Conservation (phyloP, 768 basidiomycete species). For the Leccinum sublutescens region DNA sequence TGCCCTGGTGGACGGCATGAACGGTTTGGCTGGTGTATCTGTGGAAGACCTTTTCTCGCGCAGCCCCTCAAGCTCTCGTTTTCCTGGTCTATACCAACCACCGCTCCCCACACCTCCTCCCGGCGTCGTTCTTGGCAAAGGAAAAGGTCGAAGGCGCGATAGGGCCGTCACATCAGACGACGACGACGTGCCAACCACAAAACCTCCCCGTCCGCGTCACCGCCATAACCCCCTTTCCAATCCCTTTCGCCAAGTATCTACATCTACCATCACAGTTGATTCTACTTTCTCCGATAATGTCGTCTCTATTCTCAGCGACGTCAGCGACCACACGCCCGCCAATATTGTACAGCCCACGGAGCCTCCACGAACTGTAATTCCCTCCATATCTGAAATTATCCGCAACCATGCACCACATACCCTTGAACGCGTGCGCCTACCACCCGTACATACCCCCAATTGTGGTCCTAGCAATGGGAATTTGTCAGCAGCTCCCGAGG, state of each 20-base stretch:
- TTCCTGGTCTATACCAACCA: conserved; percentile 68
- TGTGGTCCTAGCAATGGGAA: conserved; percentile 49
- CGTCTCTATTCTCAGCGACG: conserved; percentile 9
- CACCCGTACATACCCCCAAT: conserved; percentile 46
- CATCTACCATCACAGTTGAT: conserved; percentile 33
- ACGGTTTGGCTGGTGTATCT: conserved; percentile 73
- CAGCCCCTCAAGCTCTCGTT: conserved; percentile 48
- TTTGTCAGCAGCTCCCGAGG: conserved; percentile 45
- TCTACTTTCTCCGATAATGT: conserved; percentile 18
- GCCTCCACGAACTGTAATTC: conserved; percentile 52
- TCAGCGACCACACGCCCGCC: conserved; percentile 7
- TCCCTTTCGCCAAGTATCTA: conserved; percentile 26
- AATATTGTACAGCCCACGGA: conserved; percentile 23
- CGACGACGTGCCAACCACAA: conserved; percentile 38
- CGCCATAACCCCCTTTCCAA: conserved; percentile 19
- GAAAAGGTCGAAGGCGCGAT: conserved; percentile 30
- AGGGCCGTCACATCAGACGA: conserved; percentile 47
- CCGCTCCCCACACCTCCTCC: conserved; percentile 84
- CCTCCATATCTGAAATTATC: conserved; percentile 89
- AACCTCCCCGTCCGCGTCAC: conserved; percentile 21
- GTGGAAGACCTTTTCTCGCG: conserved; percentile 54
- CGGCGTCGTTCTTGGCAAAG: conserved; percentile 65
- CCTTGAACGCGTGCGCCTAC: conserved; percentile 45
- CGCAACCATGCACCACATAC: conserved; percentile 69
- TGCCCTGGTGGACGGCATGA: conserved; percentile 88